These are phyloP conservation scores for Penicillium sp. DNA, from an alignment of 2,329 filamentous ascomycete species.

Conservation along the genomic window DNA sequence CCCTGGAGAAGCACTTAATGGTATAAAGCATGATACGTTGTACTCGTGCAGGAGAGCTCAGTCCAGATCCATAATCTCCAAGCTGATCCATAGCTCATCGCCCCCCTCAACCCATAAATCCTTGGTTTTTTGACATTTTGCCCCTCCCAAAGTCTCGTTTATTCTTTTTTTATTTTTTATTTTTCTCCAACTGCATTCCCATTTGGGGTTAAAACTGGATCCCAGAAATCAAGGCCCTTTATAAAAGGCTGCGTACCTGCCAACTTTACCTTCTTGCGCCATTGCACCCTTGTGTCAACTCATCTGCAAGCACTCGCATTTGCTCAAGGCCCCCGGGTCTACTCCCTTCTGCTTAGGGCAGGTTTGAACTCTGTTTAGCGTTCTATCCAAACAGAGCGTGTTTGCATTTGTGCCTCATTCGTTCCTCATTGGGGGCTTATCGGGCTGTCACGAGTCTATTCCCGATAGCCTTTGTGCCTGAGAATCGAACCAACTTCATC, in stretches of 20 bases:
- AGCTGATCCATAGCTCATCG: not conserved
- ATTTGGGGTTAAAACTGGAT: not conserved
- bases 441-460: conserved; percentile 17
- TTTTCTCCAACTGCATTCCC: not conserved
- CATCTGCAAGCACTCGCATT: conserved; percentile 19
- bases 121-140: not conserved
- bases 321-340: conserved; percentile 8
- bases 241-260: conserved; percentile 15
- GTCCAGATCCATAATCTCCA: not conserved
- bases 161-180: not conserved
- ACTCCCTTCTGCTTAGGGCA: conserved; percentile 7
- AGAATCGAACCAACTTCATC: not conserved
- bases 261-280: conserved; percentile 18
- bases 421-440: too few species aligned
- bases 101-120: not conserved
- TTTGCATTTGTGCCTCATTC: not conserved
- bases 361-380: not conserved
- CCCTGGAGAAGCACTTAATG: too few species aligned
- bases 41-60: too few species aligned
- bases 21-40: too few species aligned
- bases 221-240: conserved; percentile 1
- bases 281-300: conserved; percentile 14
- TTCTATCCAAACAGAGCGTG: not conserved
- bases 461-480: conserved; percentile 8
- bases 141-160: not conserved